These are phyloP conservation scores for Hyphodiscus sp. DNA, from an alignment of 2,329 filamentous ascomycete species.

Conservation along the genomic window DNA sequence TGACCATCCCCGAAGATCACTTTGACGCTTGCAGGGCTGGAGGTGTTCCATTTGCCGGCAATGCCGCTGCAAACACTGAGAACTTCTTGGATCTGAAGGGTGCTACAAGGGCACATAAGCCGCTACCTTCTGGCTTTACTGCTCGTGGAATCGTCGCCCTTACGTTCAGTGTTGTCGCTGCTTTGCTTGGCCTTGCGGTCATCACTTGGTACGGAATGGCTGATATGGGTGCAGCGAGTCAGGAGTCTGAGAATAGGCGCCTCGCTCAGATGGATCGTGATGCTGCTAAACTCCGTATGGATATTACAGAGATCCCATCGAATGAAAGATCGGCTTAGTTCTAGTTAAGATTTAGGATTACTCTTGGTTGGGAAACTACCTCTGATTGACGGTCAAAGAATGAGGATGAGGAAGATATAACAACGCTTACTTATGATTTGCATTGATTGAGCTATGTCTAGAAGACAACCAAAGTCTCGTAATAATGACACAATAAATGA, in stretches of 20 bases:
- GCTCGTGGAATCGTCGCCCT: constrained; percentile 27
- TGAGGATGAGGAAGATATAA: background rate
- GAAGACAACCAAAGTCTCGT: background rate
- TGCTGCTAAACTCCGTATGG: background rate
- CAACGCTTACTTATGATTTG: background rate
- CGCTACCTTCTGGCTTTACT: constrained; percentile 27
- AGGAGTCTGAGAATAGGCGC: constrained; percentile 16
- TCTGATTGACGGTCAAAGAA: background rate
- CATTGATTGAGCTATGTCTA: too few relatives aligned
- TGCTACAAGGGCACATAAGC: constrained; percentile 27
- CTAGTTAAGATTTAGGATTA: background rate
- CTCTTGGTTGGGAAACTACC: background rate
- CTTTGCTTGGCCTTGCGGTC: constrained; percentile 23
- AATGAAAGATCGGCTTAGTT: background rate
- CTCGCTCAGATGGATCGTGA: constrained; percentile 8
- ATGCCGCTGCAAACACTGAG: constrained; percentile 65
- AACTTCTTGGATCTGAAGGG: constrained; percentile 58
- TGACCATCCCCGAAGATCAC: constrained; percentile 55
- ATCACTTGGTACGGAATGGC: constrained; percentile 28
- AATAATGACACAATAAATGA: background rate
- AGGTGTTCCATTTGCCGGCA: constrained; percentile 51
- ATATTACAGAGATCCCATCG: background rate
- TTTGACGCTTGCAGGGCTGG: constrained; percentile 49
- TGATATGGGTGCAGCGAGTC: constrained; percentile 27
- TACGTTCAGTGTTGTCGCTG: constrained; percentile 25